Evolutionary conservation across 345 rosid genomes (phyloP).

Genomic region (Abelmoschus esculentus): DNA sequence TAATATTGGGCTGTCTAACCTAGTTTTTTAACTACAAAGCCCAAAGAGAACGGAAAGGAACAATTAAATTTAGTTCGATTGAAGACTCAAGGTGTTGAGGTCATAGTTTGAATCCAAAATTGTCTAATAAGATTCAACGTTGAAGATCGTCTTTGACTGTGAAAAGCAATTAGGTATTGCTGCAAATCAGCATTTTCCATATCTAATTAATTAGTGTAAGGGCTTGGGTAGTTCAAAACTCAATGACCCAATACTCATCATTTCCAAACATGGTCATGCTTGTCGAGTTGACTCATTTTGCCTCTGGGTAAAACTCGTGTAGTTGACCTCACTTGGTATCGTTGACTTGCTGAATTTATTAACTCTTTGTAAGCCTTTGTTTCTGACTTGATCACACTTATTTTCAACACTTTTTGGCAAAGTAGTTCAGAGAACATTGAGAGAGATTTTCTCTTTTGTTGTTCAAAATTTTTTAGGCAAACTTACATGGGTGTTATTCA

Average conservation of each 20-base stretch:
- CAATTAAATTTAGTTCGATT: too few relatives aligned
- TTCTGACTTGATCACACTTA: constrained; percentile 6
- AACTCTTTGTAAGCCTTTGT: constrained; percentile 11
- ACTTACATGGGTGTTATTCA: too few relatives aligned
- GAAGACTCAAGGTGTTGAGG: too few relatives aligned
- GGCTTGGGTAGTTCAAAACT: constrained; percentile 12
- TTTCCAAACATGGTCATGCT: background rate
- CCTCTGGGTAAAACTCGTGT: background rate
- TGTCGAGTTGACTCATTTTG: constrained; percentile 18
- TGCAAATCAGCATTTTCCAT: constrained; percentile 12
- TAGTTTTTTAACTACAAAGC: too few relatives aligned
- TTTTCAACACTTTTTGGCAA: background rate
- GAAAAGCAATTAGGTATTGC: constrained; percentile 32
- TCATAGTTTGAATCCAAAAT: background rate
- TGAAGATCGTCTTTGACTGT: constrained; percentile 1
- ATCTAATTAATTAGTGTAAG: background rate
- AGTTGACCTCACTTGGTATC: constrained; percentile 4
- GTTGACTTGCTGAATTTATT: background rate
- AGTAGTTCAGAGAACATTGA: background rate
- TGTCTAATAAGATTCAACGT: background rate
- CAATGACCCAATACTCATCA: background rate
- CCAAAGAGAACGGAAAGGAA: too few relatives aligned
- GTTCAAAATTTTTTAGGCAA: too few relatives aligned
- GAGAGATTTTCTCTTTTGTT: too few relatives aligned
- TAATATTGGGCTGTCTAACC: too few relatives aligned